Base-by-base conservation (phyloP, 352 stramenopile genomes). In the Blastocystis sp. region DNA sequence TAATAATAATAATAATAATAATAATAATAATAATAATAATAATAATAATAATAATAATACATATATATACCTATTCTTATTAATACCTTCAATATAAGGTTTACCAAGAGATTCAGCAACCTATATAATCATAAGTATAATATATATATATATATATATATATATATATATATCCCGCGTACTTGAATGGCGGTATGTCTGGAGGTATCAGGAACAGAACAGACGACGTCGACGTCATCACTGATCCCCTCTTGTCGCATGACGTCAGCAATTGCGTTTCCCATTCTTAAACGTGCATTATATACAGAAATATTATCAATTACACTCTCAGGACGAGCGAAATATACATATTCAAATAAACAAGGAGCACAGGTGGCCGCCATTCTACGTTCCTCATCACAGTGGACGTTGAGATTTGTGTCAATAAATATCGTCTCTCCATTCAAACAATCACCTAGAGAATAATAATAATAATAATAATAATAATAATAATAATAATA, bases 331-430 rank as follows among this genome's bases (percentile, higher is more conserved):
- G 91, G 91, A 33, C 91, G 81, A 1, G 89, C 85, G 76, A 98
- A 96, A 75, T 98, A 98, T 32, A 98, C 90, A 73, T 96, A 94
- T 76, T 98, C 91, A 69, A 98, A 98, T 65, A 98, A 94, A 71
- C 91, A 98, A n/a, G 90, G 88, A 91, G 76, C 49, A 70, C 74
- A 7, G 74, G 67, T 33, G 73, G 49, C 7, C 73, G 65, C 33
- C 77, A 69, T 70, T 85, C 93, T 47, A 81, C 72, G 47, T 82
- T 79, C 7, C 76, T 81, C n/a, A n/a, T n/a, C n/a, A n/a, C n/a
- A n/a, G 45, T 81, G 77, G 27, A 93, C 80, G 35, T 77, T 64
- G 21, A 77, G 86, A 58, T 70, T 80, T 70, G 82, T 76, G 68
- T 74, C 84, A 62, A 96, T 81, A 33, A 96, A 80, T 66, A 97